Conservation (phyloP, 2,329 filamentous ascomycete species). For the Colletotrichum sp. region DNA sequence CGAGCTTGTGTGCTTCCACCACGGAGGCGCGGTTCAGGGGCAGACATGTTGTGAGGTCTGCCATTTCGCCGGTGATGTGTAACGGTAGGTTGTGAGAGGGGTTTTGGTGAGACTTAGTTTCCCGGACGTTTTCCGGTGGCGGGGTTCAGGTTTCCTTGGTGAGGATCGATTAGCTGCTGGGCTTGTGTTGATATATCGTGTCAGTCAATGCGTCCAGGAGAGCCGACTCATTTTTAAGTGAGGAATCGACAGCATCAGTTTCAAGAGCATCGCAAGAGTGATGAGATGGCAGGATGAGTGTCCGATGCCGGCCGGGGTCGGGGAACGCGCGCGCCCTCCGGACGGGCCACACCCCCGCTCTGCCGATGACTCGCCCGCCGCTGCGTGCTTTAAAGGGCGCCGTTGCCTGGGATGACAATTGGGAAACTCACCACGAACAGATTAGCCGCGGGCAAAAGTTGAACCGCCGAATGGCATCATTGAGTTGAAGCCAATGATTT, state of each 20-base stretch:
- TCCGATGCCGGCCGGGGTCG: background rate
- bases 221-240: background rate
- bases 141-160: background rate
- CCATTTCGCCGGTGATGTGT: conserved; percentile 43
- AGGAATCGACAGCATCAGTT: background rate
- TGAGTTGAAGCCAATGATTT: background rate
- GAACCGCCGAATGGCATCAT: background rate
- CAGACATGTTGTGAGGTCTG: conserved; percentile 57
- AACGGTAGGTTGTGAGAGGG: background rate
- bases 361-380: background rate
- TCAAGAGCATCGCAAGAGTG: background rate
- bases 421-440: background rate
- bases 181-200: background rate
- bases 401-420: background rate
- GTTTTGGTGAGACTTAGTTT: background rate
- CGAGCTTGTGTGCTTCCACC: conserved; percentile 71
- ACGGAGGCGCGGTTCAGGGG: conserved; percentile 79
- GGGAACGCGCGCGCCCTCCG: background rate
- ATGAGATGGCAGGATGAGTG: background rate
- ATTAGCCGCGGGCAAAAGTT: background rate
- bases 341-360: background rate
- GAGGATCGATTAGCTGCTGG: background rate
- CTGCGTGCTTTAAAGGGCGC: background rate
- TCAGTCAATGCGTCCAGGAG: background rate
- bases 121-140: background rate